Conservation (phyloP, 1,284 basidiomycete species). For the Porogramme epimiltina region DNA sequence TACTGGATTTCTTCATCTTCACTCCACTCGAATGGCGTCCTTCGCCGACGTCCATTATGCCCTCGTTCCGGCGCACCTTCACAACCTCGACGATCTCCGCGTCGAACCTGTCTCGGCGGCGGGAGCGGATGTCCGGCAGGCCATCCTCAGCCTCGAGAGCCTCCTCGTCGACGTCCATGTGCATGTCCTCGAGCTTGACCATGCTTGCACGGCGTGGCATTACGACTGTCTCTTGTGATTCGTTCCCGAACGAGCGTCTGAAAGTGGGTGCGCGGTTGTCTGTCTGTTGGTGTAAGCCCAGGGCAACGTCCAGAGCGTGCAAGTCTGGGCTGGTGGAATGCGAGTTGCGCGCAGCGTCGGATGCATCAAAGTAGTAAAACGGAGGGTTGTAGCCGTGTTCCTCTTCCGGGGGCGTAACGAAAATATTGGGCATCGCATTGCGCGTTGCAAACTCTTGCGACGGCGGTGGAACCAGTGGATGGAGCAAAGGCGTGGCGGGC, state of each 20-base stretch:
- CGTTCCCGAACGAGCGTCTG: slow-evolving; percentile 26
- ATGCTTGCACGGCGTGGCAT: slow-evolving; percentile 30
- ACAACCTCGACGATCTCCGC: slow-evolving; percentile 66
- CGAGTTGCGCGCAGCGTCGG: slow-evolving; percentile 31
- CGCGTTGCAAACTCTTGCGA: slow-evolving; percentile 27
- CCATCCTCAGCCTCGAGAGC: slow-evolving; percentile 15
- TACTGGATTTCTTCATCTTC: slow-evolving; percentile 46
- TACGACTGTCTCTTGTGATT: slow-evolving; percentile 33
- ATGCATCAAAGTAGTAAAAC: slow-evolving; percentile 69
- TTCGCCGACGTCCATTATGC: slow-evolving; percentile 31
- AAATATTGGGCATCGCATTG: slow-evolving; percentile 57
- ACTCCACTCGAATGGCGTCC: slow-evolving; percentile 7
- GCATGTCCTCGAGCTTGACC: slow-evolving; percentile 6
- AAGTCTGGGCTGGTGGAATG: slow-evolving; percentile 41
- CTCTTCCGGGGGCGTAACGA: slow-evolving; percentile 72
- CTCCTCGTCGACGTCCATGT: slow-evolving; percentile 11
- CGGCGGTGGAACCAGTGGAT: slow-evolving; percentile 22
- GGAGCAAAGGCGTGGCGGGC: slow-evolving; percentile 13
- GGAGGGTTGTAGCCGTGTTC: slow-evolving; percentile 56
- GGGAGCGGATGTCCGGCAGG: slow-evolving; percentile 15
- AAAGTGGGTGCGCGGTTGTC: slow-evolving; percentile 36
- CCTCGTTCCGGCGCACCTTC: slow-evolving; percentile 55
- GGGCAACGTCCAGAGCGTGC: slow-evolving; percentile 43
- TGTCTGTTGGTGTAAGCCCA: slow-evolving; percentile 34
- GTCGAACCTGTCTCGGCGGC: slow-evolving; percentile 24